Percentiles rank a stretch among this genome's conserved stretches.
Conservation (phyloP, 768 basidiomycete genomes). For the Lactarius evosmus region DNA sequence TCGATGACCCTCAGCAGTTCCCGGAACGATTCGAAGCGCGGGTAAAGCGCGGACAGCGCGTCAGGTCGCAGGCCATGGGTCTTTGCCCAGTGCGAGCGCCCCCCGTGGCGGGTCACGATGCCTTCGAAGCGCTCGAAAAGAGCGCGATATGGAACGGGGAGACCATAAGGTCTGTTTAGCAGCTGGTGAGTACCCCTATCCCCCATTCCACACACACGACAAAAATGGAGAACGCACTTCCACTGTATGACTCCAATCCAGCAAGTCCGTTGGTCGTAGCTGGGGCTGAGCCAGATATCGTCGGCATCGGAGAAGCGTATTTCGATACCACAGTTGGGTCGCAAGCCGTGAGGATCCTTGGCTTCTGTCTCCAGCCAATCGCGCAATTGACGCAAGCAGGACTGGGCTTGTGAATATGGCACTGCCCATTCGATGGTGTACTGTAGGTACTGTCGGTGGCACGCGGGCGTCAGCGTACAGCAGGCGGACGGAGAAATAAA, state of each 20-base stretch:
- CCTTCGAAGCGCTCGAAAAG: constrained; percentile 75
- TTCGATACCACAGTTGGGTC: constrained; percentile 92
- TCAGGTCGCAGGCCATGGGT: constrained; percentile 70
- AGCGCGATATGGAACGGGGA: constrained; percentile 74
- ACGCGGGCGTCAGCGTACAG: constrained; percentile 2
- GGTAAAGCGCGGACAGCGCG: constrained; percentile 66
- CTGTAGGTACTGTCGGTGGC: constrained; percentile 67
- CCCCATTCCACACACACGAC: not conserved
- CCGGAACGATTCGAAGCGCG: constrained; percentile 75
- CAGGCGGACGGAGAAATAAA: not conserved
- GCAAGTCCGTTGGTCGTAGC: constrained; percentile 69
- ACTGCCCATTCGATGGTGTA: constrained; percentile 96
- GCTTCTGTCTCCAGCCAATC: constrained; percentile 69
- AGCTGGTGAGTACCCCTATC: not conserved
- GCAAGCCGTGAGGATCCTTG: constrained; percentile 64
- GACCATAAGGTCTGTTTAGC: constrained; percentile 70
- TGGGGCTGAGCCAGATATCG: constrained; percentile 93
- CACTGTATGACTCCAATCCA: constrained; percentile 99
- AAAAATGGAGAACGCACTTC: constrained; percentile 56
- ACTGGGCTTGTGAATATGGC: constrained; percentile 61
- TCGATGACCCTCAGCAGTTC: constrained; percentile 66
- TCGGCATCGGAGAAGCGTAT: constrained; percentile 85
- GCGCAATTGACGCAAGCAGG: constrained; percentile 69
- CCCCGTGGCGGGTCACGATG: constrained; percentile 65
- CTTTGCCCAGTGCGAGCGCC: constrained; percentile 97